Base-by-base conservation (phyloP, 2,329 filamentous ascomycete species). In the Gaeumannomyces sp. region DNA sequence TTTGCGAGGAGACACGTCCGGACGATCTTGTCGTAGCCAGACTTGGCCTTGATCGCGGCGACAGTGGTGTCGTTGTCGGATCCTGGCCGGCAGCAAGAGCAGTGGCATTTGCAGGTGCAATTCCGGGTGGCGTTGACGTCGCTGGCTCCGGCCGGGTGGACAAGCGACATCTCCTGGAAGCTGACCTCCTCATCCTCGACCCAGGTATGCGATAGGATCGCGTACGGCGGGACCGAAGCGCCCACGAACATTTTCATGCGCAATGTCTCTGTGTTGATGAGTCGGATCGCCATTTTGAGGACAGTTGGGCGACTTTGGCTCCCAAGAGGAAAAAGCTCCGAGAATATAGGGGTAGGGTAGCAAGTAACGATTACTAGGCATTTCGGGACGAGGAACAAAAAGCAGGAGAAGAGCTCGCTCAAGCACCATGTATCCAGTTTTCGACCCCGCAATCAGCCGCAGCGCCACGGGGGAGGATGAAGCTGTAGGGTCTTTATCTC, bases 141-240 rank as follows among this genome's bases (percentile, higher is more conserved):
- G 60, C 25, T n/a, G 60, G 38, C 25, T 22, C 33, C 33, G n/a
- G 33, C 33, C 33, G 60, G 33, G 35, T 61, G 33, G 28, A 16
- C n/a, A 22, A 50, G 27, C 35, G 38, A 28, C 62, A 68, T 66
- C 29, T 69, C 64, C 53, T 68, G 62, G 59, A 70, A 68, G 1
- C 65, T 65, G 45, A 70, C 67, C 56, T 70, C 70, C 14, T 68
- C 65, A 13, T 66, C 65, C 16, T 67, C 62, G 1, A 60, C 59
- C 67, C 67, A 69, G 2, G 67, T 69, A 64, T 69, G 68, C 28
- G 67, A 69, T 16, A 69, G 65, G 58, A 68, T 69, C 16, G 67
- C 67, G 60, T 75, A 72, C 4, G 71, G 73, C 16, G 74, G 67
- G n/a, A 73, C 72, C 72, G 63, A 73, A 73, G 7, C 69, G 19